These are phyloP conservation scores for Prinsepia uniflora DNA, from an alignment of 306 rosid genomes.

Conservation along the genomic window DNA sequence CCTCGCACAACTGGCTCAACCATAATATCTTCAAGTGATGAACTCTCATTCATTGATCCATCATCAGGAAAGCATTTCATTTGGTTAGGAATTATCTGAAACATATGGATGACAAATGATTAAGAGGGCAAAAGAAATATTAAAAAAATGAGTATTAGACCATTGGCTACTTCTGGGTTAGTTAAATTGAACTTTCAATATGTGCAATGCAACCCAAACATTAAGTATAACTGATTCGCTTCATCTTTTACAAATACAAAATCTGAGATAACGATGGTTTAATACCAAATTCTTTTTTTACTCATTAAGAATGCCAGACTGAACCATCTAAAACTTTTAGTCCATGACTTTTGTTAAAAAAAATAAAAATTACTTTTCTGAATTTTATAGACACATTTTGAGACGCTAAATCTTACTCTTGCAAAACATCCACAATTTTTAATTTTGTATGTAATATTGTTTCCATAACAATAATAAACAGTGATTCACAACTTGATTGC, in stretches of 20 bases:
- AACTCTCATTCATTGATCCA: conserved; percentile 41
- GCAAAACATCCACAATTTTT: neutral
- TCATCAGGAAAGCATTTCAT: conserved; percentile 72
- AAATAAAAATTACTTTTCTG: neutral
- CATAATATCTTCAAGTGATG: conserved; percentile 45
- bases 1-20: conserved; percentile 78
- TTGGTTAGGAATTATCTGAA: conserved; percentile 83
- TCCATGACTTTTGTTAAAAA: neutral
- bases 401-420: neutral
- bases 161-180: neutral
- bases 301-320: neutral
- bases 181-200: neutral
- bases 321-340: neutral
- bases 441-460: too few species aligned
- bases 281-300: neutral
- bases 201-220: neutral
- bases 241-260: neutral
- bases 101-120: neutral
- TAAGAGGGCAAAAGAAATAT: neutral
- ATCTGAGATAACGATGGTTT: neutral
- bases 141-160: neutral
- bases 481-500: neutral
- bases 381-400: neutral
- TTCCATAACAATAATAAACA: neutral
- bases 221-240: neutral